A percentile compares a stretch with the other conserved stretches of the same genome.
Conservation (phyloP, 257 asterid species). For the Scutellaria barbata region DNA sequence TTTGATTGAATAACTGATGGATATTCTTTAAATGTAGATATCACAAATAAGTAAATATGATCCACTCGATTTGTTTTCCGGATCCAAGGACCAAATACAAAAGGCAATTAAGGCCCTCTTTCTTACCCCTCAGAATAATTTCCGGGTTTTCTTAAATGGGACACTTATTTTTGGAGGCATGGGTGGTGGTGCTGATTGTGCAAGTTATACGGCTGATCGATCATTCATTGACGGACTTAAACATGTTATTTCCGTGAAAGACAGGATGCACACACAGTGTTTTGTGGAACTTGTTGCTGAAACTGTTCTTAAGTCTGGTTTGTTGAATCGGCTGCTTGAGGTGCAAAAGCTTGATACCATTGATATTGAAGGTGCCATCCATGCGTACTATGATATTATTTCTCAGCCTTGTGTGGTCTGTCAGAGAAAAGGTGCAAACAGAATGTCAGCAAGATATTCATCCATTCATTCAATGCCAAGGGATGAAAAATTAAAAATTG, state of each 20-base stretch:
- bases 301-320: constrained; percentile 62
- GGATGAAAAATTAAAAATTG: constrained; percentile 67
- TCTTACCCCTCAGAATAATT: constrained; percentile 87
- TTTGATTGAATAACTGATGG: constrained; percentile 30
- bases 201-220: constrained; percentile 45
- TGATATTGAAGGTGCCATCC: constrained; percentile 95
- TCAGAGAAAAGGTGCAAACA: constrained; percentile 44
- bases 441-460: constrained; percentile 50
- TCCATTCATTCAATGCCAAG: constrained; percentile 63
- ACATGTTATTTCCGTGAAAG: constrained; percentile 59
- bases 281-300: constrained; percentile 79
- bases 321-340: constrained; percentile 76
- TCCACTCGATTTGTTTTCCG: constrained; percentile 90
- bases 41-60: constrained; percentile 79
- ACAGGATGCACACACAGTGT: constrained; percentile 64
- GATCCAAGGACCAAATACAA: constrained; percentile 71
- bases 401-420: constrained; percentile 77
- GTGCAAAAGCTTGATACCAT: constrained; percentile 80
- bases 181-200: constrained; percentile 63
- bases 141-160: constrained; percentile 91
- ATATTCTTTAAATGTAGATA: constrained; percentile 56
- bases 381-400: constrained; percentile 75
- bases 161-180: constrained; percentile 73
- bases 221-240: constrained; percentile 70
- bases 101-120: constrained; percentile 71